Evolutionary conservation across 208 protist species (phyloP).

Genomic region (Trypanosoma cruzi): DNA sequence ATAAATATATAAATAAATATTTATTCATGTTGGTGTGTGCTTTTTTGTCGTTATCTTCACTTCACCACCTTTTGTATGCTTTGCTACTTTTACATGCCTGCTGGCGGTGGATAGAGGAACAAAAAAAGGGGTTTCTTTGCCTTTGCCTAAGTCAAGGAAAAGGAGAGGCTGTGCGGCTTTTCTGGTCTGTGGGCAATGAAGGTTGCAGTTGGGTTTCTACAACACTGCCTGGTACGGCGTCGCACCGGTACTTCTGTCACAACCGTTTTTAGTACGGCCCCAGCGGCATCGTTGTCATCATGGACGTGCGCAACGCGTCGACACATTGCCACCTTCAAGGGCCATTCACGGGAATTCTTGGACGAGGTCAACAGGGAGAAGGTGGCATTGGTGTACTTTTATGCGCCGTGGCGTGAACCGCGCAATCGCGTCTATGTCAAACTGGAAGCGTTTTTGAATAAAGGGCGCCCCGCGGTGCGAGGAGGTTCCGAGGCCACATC

Average conservation of each 20-base stretch:
- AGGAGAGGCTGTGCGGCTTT: not conserved
- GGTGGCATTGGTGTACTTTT: slow-evolving; percentile 77
- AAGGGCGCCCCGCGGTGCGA: not conserved
- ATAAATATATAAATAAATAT: not conserved
- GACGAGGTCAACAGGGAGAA: slow-evolving; percentile 32
- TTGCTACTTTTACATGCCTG: not conserved
- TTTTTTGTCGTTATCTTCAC: not conserved
- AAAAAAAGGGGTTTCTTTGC: not conserved
- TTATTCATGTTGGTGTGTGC: not conserved
- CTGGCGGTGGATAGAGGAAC: not conserved
- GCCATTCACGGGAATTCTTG: slow-evolving; percentile 47
- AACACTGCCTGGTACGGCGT: not conserved
- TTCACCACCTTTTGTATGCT: not conserved
- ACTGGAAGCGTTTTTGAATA: slow-evolving; percentile 29
- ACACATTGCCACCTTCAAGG: slow-evolving; percentile 48
- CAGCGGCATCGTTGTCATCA: not conserved
- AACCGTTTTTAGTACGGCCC: not conserved
- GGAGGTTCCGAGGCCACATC: not conserved
- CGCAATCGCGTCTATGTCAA: slow-evolving; percentile 54
- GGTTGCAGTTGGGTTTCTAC: not conserved
- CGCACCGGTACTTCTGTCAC: not conserved
- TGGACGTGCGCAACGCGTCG: slow-evolving; percentile 17
- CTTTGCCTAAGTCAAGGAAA: not conserved
- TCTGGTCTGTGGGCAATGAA: not conserved
- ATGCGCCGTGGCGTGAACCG: slow-evolving; percentile 65